These are phyloP conservation scores for Rhodotorula diobovata DNA, from an alignment of 768 basidiomycete species.

Conservation along the genomic window DNA sequence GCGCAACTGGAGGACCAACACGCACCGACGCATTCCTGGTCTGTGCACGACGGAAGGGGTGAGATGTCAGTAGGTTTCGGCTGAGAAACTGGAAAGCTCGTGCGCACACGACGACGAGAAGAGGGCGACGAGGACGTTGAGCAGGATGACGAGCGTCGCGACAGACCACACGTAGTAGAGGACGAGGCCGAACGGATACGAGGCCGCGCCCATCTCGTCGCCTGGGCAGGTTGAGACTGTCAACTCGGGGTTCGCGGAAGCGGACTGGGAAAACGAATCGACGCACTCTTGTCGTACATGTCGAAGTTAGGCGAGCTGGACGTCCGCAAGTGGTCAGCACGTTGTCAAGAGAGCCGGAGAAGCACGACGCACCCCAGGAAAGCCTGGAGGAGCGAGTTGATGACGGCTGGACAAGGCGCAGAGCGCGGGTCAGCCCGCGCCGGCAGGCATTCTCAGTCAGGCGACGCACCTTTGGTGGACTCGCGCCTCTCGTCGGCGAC, in stretches of 20 bases:
- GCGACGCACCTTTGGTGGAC: conserved; percentile 34
- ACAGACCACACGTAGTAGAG: conserved; percentile 47
- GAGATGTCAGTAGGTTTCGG: not conserved
- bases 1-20: not conserved
- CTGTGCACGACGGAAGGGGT: not conserved
- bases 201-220: not conserved
- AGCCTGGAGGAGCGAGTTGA: conserved; percentile 49
- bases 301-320: conserved; percentile 37
- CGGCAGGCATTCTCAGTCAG: not conserved
- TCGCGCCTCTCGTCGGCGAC: conserved; percentile 46
- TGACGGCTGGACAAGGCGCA: conserved; percentile 22
- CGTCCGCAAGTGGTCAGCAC: too few relatives aligned
- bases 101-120: conserved; percentile 44
- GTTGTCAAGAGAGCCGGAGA: not conserved
- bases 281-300: conserved; percentile 17
- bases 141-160: conserved; percentile 51
- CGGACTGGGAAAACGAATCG: too few relatives aligned
- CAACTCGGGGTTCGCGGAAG: not conserved
- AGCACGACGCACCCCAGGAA: conserved; percentile 44
- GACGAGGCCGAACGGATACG: conserved; percentile 39
- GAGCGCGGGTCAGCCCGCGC: not conserved
- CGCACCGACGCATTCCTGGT: conserved; percentile 36
- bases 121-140: conserved; percentile 52
- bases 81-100: too few relatives aligned
- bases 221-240: not conserved